Base-by-base conservation (phyloP, 1,284 basidiomycete genomes). In the Pyrrhoderma noxium region DNA sequence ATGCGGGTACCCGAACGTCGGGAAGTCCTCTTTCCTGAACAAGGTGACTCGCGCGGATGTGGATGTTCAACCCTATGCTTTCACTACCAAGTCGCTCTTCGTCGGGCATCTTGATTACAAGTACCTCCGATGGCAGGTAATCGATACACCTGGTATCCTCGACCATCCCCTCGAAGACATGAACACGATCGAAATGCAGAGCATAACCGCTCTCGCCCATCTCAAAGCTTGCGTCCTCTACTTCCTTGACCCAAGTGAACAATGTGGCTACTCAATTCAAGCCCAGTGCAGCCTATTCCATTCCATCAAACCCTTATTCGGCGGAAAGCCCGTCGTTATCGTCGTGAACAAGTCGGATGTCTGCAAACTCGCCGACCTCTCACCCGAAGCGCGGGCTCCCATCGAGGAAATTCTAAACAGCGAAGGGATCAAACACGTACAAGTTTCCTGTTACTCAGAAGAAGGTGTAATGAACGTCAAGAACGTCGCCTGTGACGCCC, bases 121-220 rank as follows among this genome's bases (percentile, higher is more conserved):
- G 65, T 97, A 97, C 72, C 79, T 97, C 60, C 81, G 93, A 58
- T 97, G 93, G 93, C 93, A 97, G 68, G 93, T 96, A 43, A 94
- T 97, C 62, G 93, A 94, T 74, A 95, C 92, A 37, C 92, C 93
- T 9, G 93, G 93, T 56, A 85, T 95, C 54, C 75, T 95, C 60
- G 89, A 91, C 64, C 92, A 95, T 67, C 93, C 93, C 1, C 76
- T 97, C 40, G 93, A 97, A 68, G 93, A 97, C 56, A 96, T 97
- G 94, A 96, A 96, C 76, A 96, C 93, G 55, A 97, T 97, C 60
- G 94, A 97, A 72, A 97, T 97, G 93, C 93, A 97, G 74, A 93
- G 89, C 62, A 94, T 97, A 67, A 97, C 93, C 37, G 94, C 93
- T 7, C 75, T 97, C 57, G 93, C 93, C 2, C 94, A 97, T 70